Base-by-base conservation (phyloP, 257 asterid species). In the Nicotiana attenuata region DNA sequence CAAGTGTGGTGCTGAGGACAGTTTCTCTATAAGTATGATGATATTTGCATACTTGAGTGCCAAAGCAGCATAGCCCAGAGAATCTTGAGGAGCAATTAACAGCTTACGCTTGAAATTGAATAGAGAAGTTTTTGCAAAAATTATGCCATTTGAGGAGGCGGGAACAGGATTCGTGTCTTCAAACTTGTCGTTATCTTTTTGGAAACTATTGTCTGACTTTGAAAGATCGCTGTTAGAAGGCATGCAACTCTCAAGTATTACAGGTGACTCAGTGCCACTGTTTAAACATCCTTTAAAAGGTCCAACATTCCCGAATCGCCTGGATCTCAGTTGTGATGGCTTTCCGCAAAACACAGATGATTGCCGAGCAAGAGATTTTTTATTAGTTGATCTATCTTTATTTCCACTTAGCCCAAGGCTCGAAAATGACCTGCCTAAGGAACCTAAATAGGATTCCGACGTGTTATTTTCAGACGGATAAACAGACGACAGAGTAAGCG, bases 391-490 rank as follows among this genome's bases (percentile, higher is more conserved):
- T 82, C 82, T 85, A 53, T 85, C 84, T 87, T 89, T 93, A 55
- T 84, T 88, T 38, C 85, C 82, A 50, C 87, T 87, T 20, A 87
- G 71, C 53, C 94, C 94, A 84, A 92, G 81, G 86, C 86, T 90
- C n/a, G 99, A 93, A 77, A 91, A 88, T 20, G 97, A 88, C 85
- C 97, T 91, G 82, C 94, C 97, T 76, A 91, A n/a, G 61, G 89
- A 81, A 78, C 84, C 83, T 55, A 87, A 83, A 28, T 71, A 71
- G 52, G 87, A 87, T 60, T 86, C 80, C 5, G 83, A 56, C 22
- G 77, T 22, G 80, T 87, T 88, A 80, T 78, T 91, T 59, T 85
- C 92, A 53, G 83, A 91, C 9, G 90, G 85, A 82, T 85, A 59
- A 82, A 86, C 81, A 10, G 93, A 73, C 17, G 86, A 86, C 61